Percentiles rank a stretch among this genome's conserved stretches.
Evolutionary conservation across 2,329 filamentous ascomycete species (phyloP).

Genomic region (Fusarium luffae): DNA sequence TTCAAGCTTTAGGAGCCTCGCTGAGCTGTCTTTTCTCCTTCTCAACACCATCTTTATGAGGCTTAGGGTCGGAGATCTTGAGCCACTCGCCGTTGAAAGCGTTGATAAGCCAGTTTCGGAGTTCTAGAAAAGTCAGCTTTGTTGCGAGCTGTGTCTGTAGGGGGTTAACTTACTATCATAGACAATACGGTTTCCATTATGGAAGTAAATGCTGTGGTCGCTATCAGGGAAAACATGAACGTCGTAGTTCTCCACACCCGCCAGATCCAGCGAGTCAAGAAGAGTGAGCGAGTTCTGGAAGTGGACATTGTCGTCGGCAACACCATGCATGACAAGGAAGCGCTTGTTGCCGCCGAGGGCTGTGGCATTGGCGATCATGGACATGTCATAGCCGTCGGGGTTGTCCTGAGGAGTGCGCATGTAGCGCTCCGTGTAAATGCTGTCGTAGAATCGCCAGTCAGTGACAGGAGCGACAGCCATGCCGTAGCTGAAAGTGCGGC

Average conservation of each 20-base stretch:
- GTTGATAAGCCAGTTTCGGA: conserved; percentile 92
- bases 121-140: conserved; percentile 60
- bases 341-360: conserved; percentile 81
- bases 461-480: conserved; percentile 99
- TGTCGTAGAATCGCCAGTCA: conserved; percentile 96
- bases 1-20: not conserved
- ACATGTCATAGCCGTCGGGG: conserved; percentile 76
- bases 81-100: conserved; percentile 98
- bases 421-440: conserved; percentile 94
- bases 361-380: conserved; percentile 78
- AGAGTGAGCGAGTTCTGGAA: conserved; percentile 92
- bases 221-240: conserved; percentile 97
- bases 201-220: conserved; percentile 94
- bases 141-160: too few relatives aligned
- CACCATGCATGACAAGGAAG: conserved; percentile 95
- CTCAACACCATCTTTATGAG: conserved; percentile 49
- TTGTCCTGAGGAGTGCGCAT: conserved; percentile 96
- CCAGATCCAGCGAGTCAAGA: conserved; percentile 86
- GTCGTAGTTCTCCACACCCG: conserved; percentile 90
- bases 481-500: conserved; percentile 91
- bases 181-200: conserved; percentile 90
- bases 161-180: conserved; percentile 80
- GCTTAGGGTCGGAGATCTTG: conserved; percentile 63
- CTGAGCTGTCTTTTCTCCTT: conserved; percentile 35
- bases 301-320: conserved; percentile 98